Conservation (phyloP, 2,329 filamentous ascomycete genomes). For the Trichoderma sp. region DNA sequence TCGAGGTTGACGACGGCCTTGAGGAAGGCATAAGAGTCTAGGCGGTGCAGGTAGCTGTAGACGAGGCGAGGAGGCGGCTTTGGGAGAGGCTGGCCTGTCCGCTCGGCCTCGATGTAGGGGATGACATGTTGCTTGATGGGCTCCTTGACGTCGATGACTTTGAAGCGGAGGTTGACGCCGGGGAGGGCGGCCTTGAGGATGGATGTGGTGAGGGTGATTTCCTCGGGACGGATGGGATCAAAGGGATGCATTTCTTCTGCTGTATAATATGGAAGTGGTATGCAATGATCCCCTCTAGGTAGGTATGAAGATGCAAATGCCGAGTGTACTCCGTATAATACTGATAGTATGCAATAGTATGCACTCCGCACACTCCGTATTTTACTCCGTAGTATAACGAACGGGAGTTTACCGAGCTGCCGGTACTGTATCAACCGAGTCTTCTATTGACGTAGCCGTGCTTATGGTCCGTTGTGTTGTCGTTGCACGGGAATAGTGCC, state of each 20-base stretch:
- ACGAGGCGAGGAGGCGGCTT: slow-evolving; percentile 48
- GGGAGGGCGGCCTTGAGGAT: slow-evolving; percentile 37
- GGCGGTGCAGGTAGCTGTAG: slow-evolving; percentile 42
- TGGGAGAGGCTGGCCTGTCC: slow-evolving; percentile 46
- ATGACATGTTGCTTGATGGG: slow-evolving; percentile 58
- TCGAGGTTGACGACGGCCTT: slow-evolving; percentile 42
- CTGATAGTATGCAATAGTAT: no score
- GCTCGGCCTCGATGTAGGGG: slow-evolving; percentile 61
- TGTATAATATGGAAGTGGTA: background rate
- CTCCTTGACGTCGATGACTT: slow-evolving; percentile 63
- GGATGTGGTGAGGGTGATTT: slow-evolving; percentile 45
- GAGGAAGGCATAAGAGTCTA: slow-evolving; percentile 33
- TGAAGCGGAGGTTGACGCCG: slow-evolving; percentile 40
- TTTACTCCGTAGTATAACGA: background rate
- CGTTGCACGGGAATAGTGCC: background rate
- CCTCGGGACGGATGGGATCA: slow-evolving; percentile 50
- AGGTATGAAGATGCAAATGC: background rate
- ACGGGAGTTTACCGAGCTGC: background rate
- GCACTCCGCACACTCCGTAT: background rate
- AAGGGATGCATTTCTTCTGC: background rate
- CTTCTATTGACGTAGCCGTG: background rate
- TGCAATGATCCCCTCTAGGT: background rate
- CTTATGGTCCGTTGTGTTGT: background rate
- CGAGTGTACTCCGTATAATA: background rate
- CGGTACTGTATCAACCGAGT: background rate